Evolutionary conservation across 352 stramenopile genomes (phyloP), one percentile per base, ranked within the genome.

Genomic region (Phytophthora hybrid): DNA sequence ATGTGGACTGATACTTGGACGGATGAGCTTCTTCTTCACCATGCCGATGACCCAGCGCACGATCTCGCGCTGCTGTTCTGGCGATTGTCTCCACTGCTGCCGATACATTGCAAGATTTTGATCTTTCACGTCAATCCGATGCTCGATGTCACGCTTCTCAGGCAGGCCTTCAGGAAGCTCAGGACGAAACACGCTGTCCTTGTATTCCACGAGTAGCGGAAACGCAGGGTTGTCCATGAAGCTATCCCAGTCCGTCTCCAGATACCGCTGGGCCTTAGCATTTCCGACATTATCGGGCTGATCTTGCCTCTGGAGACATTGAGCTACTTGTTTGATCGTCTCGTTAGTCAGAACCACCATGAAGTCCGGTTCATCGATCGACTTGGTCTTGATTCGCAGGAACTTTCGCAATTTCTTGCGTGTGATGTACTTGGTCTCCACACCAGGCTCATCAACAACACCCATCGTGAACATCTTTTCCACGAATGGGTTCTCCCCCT

Each of bases 1-100:
- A 6, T 44, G 34, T 11, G 34, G 34, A 44, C 34, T 44, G 34
- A 44, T 18, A 2, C 13, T 46, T 18, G 37, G 37, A 18, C 13
- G 13, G 0, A 46, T 46, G 37, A 46, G 37, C 37, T 46, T 46
- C 13, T 46, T 46, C 37, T 46, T 46, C 37, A 46, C 37, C 37
- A 46, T 46, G 37, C 2, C 37, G 0, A 21, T 18, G 3, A 59
- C 32, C 60, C 47, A 66, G 5, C 18, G 29, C 6, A 59, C 19
- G 9, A 59, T 66, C 6, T 62, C 31, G 1, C 69, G 19, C 23
- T 67, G 32, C 41, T 3, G n/a, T n/a, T n/a, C n/a, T n/a, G n/a
- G n/a, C n/a, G 58, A 59, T n/a, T 64, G 52, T 11, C 67, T 10
- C 14, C 21, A 70, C 13, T 77, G 58, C 1, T 62, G 75, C n/a